Evolutionary conservation across 139 green algal species (phyloP).

Genomic region (Zygnema circumcarinatum): DNA sequence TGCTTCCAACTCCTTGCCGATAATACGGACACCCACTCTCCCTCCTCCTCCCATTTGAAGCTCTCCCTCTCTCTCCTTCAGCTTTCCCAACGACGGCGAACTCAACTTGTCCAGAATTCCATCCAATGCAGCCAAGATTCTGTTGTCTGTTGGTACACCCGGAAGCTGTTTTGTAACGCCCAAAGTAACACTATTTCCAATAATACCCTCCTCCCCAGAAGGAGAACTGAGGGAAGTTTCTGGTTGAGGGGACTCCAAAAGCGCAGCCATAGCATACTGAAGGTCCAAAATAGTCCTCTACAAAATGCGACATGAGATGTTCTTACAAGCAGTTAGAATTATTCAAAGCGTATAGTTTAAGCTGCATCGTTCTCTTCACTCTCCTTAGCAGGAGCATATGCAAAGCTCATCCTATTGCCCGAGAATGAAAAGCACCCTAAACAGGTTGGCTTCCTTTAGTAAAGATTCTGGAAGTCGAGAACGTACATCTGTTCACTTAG

Average conservation of each 20-base stretch:
- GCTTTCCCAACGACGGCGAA: not conserved
- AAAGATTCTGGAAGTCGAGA: too few relatives aligned
- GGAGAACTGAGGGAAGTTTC: too few relatives aligned
- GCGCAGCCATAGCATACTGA: not conserved
- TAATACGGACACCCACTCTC: not conserved
- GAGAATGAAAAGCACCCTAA: too few relatives aligned
- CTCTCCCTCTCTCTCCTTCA: not conserved
- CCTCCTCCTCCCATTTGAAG: not conserved
- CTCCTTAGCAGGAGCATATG: too few relatives aligned
- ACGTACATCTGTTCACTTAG: too few relatives aligned
- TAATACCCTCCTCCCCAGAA: not conserved
- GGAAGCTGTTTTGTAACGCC: not conserved
- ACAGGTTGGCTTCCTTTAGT: too few relatives aligned
- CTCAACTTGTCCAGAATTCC: not conserved
- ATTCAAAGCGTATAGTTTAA: too few relatives aligned
- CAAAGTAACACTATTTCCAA: not conserved
- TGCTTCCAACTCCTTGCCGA: not conserved
- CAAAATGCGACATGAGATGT: too few relatives aligned
- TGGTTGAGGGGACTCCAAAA: not conserved
- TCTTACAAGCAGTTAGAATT: too few relatives aligned
- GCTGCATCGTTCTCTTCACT: too few relatives aligned
- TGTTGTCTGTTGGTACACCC: not conserved
- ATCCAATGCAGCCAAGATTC: not conserved
- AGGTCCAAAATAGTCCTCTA: constrained; percentile 4
- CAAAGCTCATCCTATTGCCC: too few relatives aligned